Base-by-base conservation (phyloP, 1,284 basidiomycete species). In the Ganoderma sinense region DNA sequence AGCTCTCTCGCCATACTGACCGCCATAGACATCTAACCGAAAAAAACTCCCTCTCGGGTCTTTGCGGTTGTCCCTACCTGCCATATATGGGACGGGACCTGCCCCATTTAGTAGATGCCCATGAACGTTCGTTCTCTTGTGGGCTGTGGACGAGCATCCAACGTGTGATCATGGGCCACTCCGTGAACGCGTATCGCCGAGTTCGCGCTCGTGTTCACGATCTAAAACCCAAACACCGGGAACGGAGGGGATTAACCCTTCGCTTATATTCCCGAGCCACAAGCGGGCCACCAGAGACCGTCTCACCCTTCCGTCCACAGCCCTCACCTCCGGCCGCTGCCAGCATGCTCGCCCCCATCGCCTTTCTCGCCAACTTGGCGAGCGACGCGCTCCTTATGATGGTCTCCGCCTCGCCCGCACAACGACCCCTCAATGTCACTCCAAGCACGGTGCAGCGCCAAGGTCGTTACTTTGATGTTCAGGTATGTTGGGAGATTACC, bases 391-490 rank as follows among this genome's bases (percentile, higher is more conserved):
- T 74, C 29, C 45, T 74, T 41, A 73, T 71, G 45, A 56, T 75
- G n/a, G 75, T 73, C 1, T 76, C 75, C 2, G 14, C 76, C n/a
- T 29, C 62, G 48, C 62, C 75, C 3, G 66, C 73, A 4, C 74
- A 76, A 61, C 55, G 53, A 26, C 74, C 73, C 4, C 71, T 77
- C 26, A 23, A 29, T 26, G 20, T 63, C 14, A 23, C 63, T 23
- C 13, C n/a, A 10, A 29, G 13, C 18, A 51, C 68, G 11, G n/a
- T 36, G 48, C 66, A 63, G 29, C 60, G 73, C 60, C 65, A 72
- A 55, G 66, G 56, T 31, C 70, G 77, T 3, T 78, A 74, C 69
- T 80, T 67, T 69, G 79, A 80, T 60, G 73, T 80, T 60, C 79
- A 80, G 72, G 79, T 78, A 53, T 56, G 75, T 29, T 13, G 23